phyloP scores from a whole-genome alignment of 2,329 filamentous ascomycete genomes.

The Xylogone sp. region DNA sequence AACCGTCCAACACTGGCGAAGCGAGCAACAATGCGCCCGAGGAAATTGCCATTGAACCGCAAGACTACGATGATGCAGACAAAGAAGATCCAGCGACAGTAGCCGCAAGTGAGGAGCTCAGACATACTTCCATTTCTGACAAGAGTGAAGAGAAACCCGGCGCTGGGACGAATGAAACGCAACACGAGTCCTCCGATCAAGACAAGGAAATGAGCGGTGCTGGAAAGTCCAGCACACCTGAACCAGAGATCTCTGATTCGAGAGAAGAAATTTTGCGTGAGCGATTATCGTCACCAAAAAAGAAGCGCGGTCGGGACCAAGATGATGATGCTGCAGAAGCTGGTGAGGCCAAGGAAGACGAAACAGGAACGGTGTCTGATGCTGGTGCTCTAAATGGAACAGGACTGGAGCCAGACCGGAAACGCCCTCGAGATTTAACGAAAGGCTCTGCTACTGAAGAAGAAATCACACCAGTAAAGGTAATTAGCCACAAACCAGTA shows the following conservation, averaged over 20 bases:
- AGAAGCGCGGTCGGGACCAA: conserved; percentile 48
- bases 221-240: conserved; percentile 22
- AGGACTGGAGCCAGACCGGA: conserved; percentile 61
- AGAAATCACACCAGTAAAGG: conserved; percentile 18
- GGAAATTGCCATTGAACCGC: conserved; percentile 14
- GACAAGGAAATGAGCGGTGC: conserved; percentile 23
- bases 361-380: conserved; percentile 35
- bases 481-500: conserved; percentile 4
- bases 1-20: conserved; percentile 14
- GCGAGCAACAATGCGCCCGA: conserved; percentile 24
- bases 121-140: conserved; percentile 61
- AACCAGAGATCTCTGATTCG: conserved; percentile 32
- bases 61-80: conserved; percentile 11
- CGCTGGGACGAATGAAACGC: conserved; percentile 18
- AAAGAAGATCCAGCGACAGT: conserved; percentile 60
- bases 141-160: conserved; percentile 27
- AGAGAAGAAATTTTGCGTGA: conserved; percentile 42
- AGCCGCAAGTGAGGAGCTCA: conserved; percentile 60
- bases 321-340: conserved; percentile 41
- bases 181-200: conserved; percentile 16
- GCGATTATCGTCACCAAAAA: conserved; percentile 57
- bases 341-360: conserved; percentile 28
- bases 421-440: conserved; percentile 51
- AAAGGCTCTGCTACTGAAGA: conserved; percentile 23
- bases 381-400: conserved; percentile 33